Conservation (phyloP, 371 early-diverging fungal species). For the Mortierella sp. region DNA sequence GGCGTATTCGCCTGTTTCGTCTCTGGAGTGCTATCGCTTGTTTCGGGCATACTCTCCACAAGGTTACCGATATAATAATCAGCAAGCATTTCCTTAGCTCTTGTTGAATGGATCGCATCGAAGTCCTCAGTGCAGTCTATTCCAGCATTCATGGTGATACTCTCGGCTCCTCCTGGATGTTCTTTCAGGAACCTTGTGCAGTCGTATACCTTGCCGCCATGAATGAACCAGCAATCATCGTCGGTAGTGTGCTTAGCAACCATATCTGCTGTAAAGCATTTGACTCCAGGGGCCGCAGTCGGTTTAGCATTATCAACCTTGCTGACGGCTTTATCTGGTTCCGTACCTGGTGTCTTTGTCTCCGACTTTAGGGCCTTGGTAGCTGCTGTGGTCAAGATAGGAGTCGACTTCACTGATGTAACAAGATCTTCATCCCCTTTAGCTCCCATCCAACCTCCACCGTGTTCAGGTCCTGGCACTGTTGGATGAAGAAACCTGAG, state of each 20-base stretch:
- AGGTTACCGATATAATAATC: conserved; percentile 76
- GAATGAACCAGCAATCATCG: conserved; percentile 90
- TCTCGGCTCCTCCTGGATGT: conserved; percentile 94
- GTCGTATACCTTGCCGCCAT: conserved; percentile 90
- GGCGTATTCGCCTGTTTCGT: background rate
- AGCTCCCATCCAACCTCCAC: conserved; percentile 66
- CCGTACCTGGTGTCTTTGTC: conserved; percentile 3
- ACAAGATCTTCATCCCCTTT: conserved; percentile 13
- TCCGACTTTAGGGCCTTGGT: conserved; percentile 3
- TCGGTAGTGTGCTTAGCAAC: conserved; percentile 62
- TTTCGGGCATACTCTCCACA: conserved; percentile 36
- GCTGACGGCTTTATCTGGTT: background rate
- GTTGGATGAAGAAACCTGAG: conserved; percentile 69
- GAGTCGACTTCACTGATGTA: background rate
- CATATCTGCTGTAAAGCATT: conserved; percentile 74
- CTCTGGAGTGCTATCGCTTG: conserved; percentile 7
- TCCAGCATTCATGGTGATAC: conserved; percentile 78
- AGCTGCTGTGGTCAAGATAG: conserved; percentile 18
- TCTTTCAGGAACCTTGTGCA: conserved; percentile 87
- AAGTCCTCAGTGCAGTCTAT: conserved; percentile 90
- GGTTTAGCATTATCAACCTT: background rate
- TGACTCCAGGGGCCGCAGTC: conserved; percentile 4
- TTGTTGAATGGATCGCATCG: conserved; percentile 88
- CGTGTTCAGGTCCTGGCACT: conserved; percentile 50
- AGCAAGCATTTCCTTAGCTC: conserved; percentile 77